Evolutionary conservation across 495 filamentous ascomycete species (phyloP), one percentile per base, ranked within the genome.

Genomic region (Bathelium albidoporum): DNA sequence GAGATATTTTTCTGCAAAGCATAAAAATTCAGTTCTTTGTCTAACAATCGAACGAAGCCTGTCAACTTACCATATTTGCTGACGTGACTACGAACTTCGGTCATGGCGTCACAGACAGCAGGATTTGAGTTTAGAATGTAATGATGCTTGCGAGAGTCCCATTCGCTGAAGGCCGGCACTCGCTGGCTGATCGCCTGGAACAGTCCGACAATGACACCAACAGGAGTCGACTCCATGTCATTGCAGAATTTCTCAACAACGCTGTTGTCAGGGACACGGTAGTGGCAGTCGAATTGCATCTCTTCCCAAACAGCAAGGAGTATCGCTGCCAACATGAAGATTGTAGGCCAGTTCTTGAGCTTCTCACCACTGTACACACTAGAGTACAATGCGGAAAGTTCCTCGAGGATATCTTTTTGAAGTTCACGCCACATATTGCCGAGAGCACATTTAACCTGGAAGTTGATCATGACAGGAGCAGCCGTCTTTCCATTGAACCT

Each of bases 101-200:
- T 94, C 89, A 96, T 89, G 44, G 91, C 90, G 66, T 92, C 89
- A 79, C 91, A 96, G 32, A 94, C 89, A 66, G 90, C 89, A 3
- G 81, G 82, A 75, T 96, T 95, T 67, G 90, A 93, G 76, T 89
- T 86, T 59, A 96, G 81, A 59, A 93, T 72, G 62, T 93, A 86
- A 62, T 92, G 89, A 70, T 96, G 91, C 75, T 91, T 87, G 62
- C 84, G 79, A 0, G 89, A 90, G 68, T 96, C 91, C 91, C 91
- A 96, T 67, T 96, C 91, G 60, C 82, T 86, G 72, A 96, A 89
- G 2, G 89, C 82, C 7, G 91, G 91, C 53, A 96, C 80, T 76
- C 96, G 95, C 76, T 95, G 90, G 5, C 91, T 95, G 73, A 96
- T 96, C 70, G 91, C 91, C 66, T 91, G 87, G 86, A 96, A 96